A percentile compares a stretch with the other conserved stretches of the same genome.
Evolutionary conservation across 2,329 filamentous ascomycete genomes (phyloP).

Genomic region (Alternaria panax): DNA sequence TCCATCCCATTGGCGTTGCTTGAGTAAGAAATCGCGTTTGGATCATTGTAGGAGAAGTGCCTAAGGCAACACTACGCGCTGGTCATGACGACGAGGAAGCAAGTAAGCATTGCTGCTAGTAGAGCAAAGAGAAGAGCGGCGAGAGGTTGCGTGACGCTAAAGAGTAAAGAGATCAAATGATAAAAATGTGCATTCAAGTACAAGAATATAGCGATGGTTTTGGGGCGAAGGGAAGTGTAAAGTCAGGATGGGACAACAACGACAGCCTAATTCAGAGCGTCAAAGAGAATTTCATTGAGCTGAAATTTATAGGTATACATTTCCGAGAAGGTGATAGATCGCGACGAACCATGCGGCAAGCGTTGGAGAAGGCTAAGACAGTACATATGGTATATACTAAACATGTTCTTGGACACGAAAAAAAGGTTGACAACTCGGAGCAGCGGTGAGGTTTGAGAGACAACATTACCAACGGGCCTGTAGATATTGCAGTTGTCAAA

Average conservation of each 20-base stretch:
- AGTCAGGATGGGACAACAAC: neutral
- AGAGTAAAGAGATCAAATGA: no score
- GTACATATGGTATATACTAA: no score
- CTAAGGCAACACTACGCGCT: neutral
- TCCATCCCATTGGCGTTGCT: neutral
- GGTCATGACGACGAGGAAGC: no score
- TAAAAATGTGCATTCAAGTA: no score
- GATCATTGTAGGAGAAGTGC: neutral
- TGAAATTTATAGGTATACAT: neutral
- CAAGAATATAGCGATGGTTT: no score
- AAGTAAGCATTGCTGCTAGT: no score
- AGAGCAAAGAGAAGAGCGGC: no score
- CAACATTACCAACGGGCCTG: neutral
- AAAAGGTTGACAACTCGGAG: neutral
- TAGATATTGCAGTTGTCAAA: neutral
- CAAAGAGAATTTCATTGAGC: neutral
- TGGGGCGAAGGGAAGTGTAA: no score
- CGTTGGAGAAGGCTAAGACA: neutral
- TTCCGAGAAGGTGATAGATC: neutral
- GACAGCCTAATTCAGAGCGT: neutral
- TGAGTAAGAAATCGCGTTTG: neutral
- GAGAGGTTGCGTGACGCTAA: no score
- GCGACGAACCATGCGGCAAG: neutral
- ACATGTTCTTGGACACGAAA: neutral
- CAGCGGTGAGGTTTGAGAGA: neutral